Evolutionary conservation across 2,329 filamentous ascomycete genomes (phyloP).

Genomic region (Lasiodiplodia sp.): DNA sequence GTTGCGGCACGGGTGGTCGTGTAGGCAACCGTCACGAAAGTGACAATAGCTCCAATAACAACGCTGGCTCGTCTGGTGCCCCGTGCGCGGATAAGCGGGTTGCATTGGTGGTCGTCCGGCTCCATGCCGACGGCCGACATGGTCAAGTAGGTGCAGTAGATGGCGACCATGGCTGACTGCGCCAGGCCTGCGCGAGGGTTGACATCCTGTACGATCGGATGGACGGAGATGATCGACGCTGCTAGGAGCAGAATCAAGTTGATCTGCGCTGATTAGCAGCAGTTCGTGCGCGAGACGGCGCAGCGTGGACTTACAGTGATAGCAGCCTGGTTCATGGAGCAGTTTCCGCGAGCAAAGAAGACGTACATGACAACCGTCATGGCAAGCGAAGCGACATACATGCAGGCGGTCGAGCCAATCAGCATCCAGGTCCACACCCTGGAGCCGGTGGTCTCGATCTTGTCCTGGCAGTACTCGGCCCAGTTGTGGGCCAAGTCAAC

Average conservation of each 20-base stretch:
- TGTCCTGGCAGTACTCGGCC: conserved; percentile 93
- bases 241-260: conserved; percentile 85
- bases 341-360: conserved; percentile 84
- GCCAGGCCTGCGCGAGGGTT: conserved; percentile 94
- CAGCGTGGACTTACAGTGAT: conserved; percentile 69
- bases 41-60: conserved; percentile 91
- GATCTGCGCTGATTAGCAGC: conserved; percentile 54
- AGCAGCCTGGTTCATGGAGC: conserved; percentile 94
- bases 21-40: conserved; percentile 96
- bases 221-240: conserved; percentile 85
- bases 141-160: conserved; percentile 98
- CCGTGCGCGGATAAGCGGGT: conserved; percentile 84
- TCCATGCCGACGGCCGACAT: conserved; percentile 99
- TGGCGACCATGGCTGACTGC: conserved; percentile 95
- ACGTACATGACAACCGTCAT: conserved; percentile 98
- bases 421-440: conserved; percentile 83
- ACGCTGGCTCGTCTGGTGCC: conserved; percentile 90
- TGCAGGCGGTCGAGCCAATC: conserved; percentile 89
- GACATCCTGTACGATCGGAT: conserved; percentile 86
- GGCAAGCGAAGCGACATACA: conserved; percentile 88
- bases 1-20: conserved; percentile 96
- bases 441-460: conserved; percentile 91
- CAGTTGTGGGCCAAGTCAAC: conserved; percentile 96
- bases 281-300: conserved; percentile 24
- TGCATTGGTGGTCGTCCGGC: conserved; percentile 92